Base-by-base conservation (phyloP, 495 filamentous ascomycete species). In the Trichoderma erinaceum region DNA sequence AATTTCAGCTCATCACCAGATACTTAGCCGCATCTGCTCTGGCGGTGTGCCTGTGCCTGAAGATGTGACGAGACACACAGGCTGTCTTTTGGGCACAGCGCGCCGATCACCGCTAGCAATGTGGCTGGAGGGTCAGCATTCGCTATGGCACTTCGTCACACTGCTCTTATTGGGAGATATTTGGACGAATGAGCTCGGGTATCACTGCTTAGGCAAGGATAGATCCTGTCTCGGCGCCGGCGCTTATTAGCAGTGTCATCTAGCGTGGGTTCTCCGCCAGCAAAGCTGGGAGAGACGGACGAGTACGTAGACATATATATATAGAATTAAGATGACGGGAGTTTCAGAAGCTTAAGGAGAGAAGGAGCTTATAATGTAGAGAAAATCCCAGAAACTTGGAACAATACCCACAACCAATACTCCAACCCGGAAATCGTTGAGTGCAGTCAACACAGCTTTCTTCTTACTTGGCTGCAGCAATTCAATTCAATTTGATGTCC, bases 31-130 rank as follows among this genome's bases (percentile, higher is more conserved):
- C 4, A 29, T 16, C 5, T 11, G 27, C 23, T 61, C 27, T 25
- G 56, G 56, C 56, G 56, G 56, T 61, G 56, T 61, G 56, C 56
- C 50, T 27, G 18, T 58, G 50, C 50, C 56, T 61, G 56, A 32
- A 21, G 56, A 61, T 61, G 56, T 61, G 56, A 61, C 27, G 56
- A 32, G 23, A 61, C 25, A 12, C 29, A 61, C 56, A 61, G 56
- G 29, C 4, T 13, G 16, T 23, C 3, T 61, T 61, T 35, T 18
- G 56, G 29, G 56, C 56, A 21, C 25, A 32, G 56, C 6, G 48
- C 56, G 27, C 56, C 16, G 16, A 32, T 61, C 56, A 61, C 56
- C 56, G 56, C 56, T 61, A 61, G 13, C 8, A 61, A 13, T 16
- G 56, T 61, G 56, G 56, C 56, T 32, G 56, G 29, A 13, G 56